phyloP scores from a whole-genome alignment of 1,284 basidiomycete genomes.

The Rhodotorula glutinis region DNA sequence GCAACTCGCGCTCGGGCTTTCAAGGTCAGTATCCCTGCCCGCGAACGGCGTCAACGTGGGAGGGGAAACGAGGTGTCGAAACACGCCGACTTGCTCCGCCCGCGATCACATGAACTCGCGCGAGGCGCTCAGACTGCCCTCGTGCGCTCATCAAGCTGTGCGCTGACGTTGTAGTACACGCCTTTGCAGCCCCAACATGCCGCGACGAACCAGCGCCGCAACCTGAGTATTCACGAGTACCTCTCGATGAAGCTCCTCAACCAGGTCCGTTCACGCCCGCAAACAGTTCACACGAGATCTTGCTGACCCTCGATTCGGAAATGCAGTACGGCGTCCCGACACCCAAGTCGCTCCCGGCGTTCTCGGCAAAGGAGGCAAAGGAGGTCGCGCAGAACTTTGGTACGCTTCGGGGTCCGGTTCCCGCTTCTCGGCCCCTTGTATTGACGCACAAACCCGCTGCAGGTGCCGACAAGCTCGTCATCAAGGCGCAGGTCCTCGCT shows the following conservation, averaged over 20 bases:
- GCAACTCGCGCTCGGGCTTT: constrained; percentile 26
- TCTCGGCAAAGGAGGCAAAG: constrained; percentile 84
- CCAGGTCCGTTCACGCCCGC: constrained; percentile 58
- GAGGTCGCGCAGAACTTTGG: constrained; percentile 84
- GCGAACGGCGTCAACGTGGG: background rate
- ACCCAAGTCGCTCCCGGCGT: constrained; percentile 86
- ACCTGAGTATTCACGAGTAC: constrained; percentile 97
- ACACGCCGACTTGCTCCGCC: background rate
- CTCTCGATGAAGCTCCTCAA: constrained; percentile 94
- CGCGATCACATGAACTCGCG: too few relatives aligned
- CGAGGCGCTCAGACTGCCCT: constrained; percentile 1
- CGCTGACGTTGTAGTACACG: too few relatives aligned
- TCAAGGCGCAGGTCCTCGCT: constrained; percentile 98
- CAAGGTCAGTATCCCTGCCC: constrained; percentile 18
- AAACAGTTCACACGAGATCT: too few relatives aligned
- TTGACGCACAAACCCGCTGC: background rate
- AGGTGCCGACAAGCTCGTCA: constrained; percentile 72
- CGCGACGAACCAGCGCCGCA: constrained; percentile 66
- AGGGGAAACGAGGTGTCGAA: background rate
- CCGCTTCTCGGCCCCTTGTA: background rate
- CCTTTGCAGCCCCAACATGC: constrained; percentile 3
- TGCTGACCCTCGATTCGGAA: too few relatives aligned
- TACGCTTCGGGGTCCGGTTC: constrained; percentile 41
- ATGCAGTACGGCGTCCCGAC: constrained; percentile 89
- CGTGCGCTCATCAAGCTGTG: background rate